Conservation (phyloP, 1,284 basidiomycete species). For the Ceratobasidium papillatum region DNA sequence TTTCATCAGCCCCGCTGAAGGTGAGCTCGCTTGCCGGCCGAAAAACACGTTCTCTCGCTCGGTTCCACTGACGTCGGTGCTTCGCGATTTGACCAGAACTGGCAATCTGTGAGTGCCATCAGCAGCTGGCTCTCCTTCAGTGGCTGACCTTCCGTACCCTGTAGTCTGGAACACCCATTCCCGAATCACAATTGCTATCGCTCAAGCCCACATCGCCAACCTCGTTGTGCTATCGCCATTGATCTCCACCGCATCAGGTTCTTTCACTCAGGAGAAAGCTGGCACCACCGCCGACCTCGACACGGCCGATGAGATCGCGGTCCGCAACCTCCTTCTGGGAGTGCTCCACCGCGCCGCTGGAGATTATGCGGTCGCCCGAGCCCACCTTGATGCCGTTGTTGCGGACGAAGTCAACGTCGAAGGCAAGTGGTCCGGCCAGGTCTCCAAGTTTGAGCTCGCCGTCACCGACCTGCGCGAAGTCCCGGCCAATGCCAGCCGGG, state of each 20-base stretch:
- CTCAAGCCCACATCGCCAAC: constrained; percentile 42
- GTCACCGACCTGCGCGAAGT: constrained; percentile 41
- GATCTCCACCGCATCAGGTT: constrained; percentile 34
- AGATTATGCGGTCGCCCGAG: constrained; percentile 33
- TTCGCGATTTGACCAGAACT: constrained; percentile 31
- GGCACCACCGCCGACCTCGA: constrained; percentile 42
- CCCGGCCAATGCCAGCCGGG: background rate
- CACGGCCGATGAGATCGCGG: constrained; percentile 42
- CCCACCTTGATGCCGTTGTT: constrained; percentile 41
- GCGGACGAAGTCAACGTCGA: constrained; percentile 18
- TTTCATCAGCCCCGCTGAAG: constrained; percentile 72
- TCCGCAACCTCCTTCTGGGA: constrained; percentile 43
- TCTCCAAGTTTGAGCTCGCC: constrained; percentile 45
- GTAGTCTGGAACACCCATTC: constrained; percentile 45
- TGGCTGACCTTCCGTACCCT: constrained; percentile 10
- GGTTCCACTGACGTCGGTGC: background rate
- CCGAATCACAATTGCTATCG: constrained; percentile 41
- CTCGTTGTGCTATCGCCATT: constrained; percentile 42
- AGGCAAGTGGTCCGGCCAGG: constrained; percentile 42
- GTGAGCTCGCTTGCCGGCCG: constrained; percentile 52
- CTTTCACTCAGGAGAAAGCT: constrained; percentile 4
- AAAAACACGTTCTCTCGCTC: background rate
- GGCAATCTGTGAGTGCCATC: constrained; percentile 35
- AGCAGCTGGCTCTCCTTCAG: background rate
- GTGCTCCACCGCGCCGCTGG: constrained; percentile 44